These are phyloP conservation scores for Hypoxylon lenormandii DNA, from an alignment of 495 filamentous ascomycete species.

Conservation along the genomic window DNA sequence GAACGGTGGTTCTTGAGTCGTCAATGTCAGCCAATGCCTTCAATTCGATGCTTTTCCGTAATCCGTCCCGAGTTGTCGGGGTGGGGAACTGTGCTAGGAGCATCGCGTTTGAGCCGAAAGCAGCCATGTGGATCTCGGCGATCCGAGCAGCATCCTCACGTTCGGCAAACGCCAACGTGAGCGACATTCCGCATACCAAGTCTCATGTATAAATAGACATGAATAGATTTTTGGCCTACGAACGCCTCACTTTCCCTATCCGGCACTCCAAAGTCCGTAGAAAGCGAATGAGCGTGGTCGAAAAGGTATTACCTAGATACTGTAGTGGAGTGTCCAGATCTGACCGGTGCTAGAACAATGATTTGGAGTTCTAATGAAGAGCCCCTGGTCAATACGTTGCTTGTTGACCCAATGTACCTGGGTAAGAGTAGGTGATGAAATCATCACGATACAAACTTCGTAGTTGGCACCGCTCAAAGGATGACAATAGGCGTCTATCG, in stretches of 20 bases:
- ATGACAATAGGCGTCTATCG: neutral
- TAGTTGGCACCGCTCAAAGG: too few species aligned
- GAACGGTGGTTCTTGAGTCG: constrained; percentile 43
- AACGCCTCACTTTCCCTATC: too few species aligned
- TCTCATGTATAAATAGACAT: neutral
- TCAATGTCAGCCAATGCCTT: constrained; percentile 52
- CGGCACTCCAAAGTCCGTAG: too few species aligned
- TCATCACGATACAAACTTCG: too few species aligned
- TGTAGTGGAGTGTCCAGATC: too few species aligned
- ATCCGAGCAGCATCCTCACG: constrained; percentile 54
- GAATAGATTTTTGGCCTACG: neutral
- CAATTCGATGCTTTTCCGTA: constrained; percentile 43
- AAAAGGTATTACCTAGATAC: too few species aligned
- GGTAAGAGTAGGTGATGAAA: too few species aligned
- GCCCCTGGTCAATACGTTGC: too few species aligned
- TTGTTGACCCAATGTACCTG: too few species aligned
- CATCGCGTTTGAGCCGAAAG: constrained; percentile 57
- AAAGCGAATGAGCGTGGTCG: too few species aligned
- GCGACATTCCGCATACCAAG: constrained; percentile 16
- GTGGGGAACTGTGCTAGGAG: constrained; percentile 58
- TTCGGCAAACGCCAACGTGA: constrained; percentile 26
- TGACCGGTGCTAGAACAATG: too few species aligned
- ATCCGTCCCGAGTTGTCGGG: constrained; percentile 41
- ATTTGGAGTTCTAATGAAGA: too few species aligned
- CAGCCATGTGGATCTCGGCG: constrained; percentile 56